Evolutionary conservation across 2,329 filamentous ascomycete species (phyloP).

Genomic region (Pseudogymnoascus sp.): DNA sequence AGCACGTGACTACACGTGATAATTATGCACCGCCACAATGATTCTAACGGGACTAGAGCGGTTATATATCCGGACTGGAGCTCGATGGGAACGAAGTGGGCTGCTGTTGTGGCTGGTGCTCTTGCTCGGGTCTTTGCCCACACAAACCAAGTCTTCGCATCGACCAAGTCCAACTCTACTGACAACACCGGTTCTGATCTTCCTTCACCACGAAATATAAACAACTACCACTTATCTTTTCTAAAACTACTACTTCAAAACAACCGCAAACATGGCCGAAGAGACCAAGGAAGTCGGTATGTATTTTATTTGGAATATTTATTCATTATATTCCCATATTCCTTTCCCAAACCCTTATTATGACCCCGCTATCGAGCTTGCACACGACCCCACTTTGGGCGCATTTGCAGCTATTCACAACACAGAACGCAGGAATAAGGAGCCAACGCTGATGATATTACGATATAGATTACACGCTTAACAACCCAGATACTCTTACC

Average conservation of each 20-base stretch:
- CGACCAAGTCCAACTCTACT: constrained; percentile 1
- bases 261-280: constrained; percentile 31
- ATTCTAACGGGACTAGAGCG: background rate
- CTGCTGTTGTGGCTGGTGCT: background rate
- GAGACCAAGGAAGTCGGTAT: constrained; percentile 35
- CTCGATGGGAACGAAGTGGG: background rate
- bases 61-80: too few species aligned
- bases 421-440: constrained; percentile 14
- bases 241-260: constrained; percentile 9
- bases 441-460: constrained; percentile 24
- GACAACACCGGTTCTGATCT: background rate
- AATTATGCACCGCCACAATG: background rate
- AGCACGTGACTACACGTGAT: too few species aligned
- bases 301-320: constrained; percentile 17
- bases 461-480: constrained; percentile 73
- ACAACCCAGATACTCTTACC: constrained; percentile 89
- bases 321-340: constrained; percentile 25
- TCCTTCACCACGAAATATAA: background rate
- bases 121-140: constrained; percentile 6
- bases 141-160: constrained; percentile 6
- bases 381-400: constrained; percentile 3
- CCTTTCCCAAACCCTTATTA: constrained; percentile 21
- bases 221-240: constrained; percentile 2
- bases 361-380: constrained; percentile 26
- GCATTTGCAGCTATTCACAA: constrained; percentile 20